phyloP scores from a whole-genome alignment of 371 early-diverging fungal genomes.

The Nematocida sp. region DNA sequence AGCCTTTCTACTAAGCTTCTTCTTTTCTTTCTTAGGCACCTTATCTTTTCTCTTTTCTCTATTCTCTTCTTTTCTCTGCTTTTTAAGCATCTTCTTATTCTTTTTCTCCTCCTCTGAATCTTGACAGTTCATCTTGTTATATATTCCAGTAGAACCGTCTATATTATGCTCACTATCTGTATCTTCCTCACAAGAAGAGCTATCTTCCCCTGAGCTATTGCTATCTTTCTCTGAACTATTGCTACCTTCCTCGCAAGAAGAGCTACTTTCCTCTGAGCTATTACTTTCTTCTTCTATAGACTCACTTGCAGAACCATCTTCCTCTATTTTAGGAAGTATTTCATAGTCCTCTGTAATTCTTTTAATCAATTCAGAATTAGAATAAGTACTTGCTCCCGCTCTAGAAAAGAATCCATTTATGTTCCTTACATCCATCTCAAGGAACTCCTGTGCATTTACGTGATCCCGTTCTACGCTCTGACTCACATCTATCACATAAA shows the following conservation, averaged over 20 bases:
- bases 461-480: slow-evolving; percentile 97
- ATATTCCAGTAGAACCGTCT: too few relatives aligned
- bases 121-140: too few relatives aligned
- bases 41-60: slow-evolving; percentile 44
- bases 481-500: slow-evolving; percentile 87
- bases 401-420: slow-evolving; percentile 84
- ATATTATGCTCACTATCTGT: too few relatives aligned
- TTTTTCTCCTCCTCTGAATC: background rate
- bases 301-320: too few relatives aligned
- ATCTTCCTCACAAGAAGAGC: too few relatives aligned
- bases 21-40: slow-evolving; percentile 54
- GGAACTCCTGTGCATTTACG: slow-evolving; percentile 90
- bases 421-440: slow-evolving; percentile 86
- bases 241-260: too few relatives aligned
- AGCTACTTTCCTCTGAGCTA: too few relatives aligned
- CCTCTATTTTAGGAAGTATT: too few relatives aligned
- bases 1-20: slow-evolving; percentile 27
- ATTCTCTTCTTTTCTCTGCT: slow-evolving; percentile 35
- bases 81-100: slow-evolving; percentile 12
- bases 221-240: background rate
- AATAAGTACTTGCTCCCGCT: slow-evolving; percentile 45
- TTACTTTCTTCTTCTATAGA: too few relatives aligned
- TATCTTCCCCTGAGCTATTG: background rate
- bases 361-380: slow-evolving; percentile 57
- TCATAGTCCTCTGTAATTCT: too few relatives aligned